A percentile compares a stretch with the other conserved stretches of the same genome.
phyloP scores from a whole-genome alignment of 805 yeast genomes.

The Zygotorulaspora sp. region DNA sequence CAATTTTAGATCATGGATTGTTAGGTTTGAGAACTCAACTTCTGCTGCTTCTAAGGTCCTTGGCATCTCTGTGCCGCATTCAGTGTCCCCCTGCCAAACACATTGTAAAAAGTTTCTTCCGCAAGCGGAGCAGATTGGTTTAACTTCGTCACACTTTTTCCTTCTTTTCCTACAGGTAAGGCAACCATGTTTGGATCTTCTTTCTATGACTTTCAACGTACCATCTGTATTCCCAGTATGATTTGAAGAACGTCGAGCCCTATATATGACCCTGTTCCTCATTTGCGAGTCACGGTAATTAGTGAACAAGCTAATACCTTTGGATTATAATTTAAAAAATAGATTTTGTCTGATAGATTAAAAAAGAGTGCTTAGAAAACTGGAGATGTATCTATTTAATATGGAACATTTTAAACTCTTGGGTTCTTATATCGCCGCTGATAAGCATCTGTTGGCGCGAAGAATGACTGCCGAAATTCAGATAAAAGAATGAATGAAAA shows the following conservation, averaged over 20 bases:
- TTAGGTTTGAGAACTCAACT: conserved; percentile 4
- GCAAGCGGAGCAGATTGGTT: conserved; percentile 67
- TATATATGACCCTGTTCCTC: conserved; percentile 6
- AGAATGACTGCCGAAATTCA: too few species aligned
- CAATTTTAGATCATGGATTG: conserved; percentile 4
- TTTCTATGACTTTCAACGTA: conserved; percentile 26
- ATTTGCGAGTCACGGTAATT: too few species aligned
- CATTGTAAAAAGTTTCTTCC: conserved; percentile 59
- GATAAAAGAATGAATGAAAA: too few species aligned
- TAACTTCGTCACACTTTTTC: conserved; percentile 70
- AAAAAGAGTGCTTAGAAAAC: too few species aligned
- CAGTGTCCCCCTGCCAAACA: conserved; percentile 51
- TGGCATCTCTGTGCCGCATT: not conserved
- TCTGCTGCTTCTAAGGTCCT: not conserved
- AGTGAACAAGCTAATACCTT: too few species aligned
- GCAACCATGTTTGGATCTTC: conserved; percentile 68
- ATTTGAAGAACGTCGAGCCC: conserved; percentile 4
- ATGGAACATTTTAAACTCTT: too few species aligned
- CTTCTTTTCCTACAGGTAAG: conserved; percentile 72
- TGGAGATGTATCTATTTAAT: too few species aligned
- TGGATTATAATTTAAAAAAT: too few species aligned
- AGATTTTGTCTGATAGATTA: too few species aligned
- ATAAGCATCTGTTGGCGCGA: too few species aligned
- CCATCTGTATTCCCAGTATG: not conserved
- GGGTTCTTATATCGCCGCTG: too few species aligned